A percentile compares a stretch with the other conserved stretches of the same genome.
Conservation (phyloP, 2,329 filamentous ascomycete species). For the Sporothrix pallida region DNA sequence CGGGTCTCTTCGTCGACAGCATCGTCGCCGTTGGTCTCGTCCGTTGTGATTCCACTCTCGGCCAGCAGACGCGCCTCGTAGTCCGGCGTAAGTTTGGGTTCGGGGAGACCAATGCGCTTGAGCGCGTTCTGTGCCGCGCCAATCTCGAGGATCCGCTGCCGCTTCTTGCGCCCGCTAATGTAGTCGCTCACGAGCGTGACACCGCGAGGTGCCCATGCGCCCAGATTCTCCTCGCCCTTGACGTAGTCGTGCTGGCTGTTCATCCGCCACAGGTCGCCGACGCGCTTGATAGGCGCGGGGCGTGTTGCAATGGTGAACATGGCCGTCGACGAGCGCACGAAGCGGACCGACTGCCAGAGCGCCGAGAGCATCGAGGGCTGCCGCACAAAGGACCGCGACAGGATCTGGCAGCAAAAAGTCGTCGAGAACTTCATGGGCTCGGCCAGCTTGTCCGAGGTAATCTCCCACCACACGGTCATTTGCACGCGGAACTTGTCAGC, state of each 20-base stretch:
- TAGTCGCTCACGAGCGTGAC: slow-evolving; percentile 92
- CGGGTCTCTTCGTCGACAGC: slow-evolving; percentile 39
- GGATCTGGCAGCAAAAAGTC: slow-evolving; percentile 80
- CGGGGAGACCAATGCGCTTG: slow-evolving; percentile 60
- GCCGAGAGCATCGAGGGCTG: slow-evolving; percentile 86
- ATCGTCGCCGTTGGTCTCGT: slow-evolving; percentile 44
- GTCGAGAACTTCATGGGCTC: slow-evolving; percentile 86
- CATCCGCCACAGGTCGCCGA: slow-evolving; percentile 94
- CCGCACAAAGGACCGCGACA: slow-evolving; percentile 81
- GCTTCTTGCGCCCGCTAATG: slow-evolving; percentile 74
- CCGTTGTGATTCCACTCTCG: slow-evolving; percentile 43
- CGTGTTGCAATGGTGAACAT: slow-evolving; percentile 88
- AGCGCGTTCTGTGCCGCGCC: slow-evolving; percentile 74
- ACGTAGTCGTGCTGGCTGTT: slow-evolving; percentile 94
- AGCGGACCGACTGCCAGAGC: slow-evolving; percentile 81
- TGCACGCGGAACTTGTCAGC: slow-evolving; percentile 93
- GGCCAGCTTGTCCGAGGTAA: slow-evolving; percentile 77
- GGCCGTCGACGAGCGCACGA: slow-evolving; percentile 84
- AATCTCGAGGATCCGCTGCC: slow-evolving; percentile 76
- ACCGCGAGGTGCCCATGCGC: slow-evolving; percentile 84
- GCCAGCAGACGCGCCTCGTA: slow-evolving; percentile 22
- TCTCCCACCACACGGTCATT: slow-evolving; percentile 84
- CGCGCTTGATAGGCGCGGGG: slow-evolving; percentile 86
- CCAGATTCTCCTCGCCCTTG: slow-evolving; percentile 89
- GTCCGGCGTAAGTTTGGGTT: slow-evolving; percentile 42